phyloP scores from a whole-genome alignment of 129 eudicot genomes.

The Arctium lappa region DNA sequence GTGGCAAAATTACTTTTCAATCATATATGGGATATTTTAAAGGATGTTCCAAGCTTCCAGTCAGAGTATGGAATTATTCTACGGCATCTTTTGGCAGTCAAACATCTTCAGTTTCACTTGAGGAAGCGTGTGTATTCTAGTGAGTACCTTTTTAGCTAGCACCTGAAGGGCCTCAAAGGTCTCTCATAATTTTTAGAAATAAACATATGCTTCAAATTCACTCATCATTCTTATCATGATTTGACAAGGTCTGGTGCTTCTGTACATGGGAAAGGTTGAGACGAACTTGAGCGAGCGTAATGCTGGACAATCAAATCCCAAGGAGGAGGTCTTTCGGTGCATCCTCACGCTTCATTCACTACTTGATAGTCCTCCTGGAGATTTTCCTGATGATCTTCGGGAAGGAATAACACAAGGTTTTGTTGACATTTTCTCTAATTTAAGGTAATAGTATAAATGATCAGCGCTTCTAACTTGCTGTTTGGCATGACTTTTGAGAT shows the following conservation, averaged over 20 bases:
- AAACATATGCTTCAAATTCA: background rate
- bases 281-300: constrained; percentile 43
- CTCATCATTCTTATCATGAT: constrained; percentile 14
- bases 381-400: constrained; percentile 63
- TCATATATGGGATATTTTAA: constrained; percentile 76
- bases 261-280: constrained; percentile 79
- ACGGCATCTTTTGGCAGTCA: constrained; percentile 67
- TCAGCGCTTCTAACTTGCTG: background rate
- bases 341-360: constrained; percentile 78
- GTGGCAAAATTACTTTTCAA: constrained; percentile 77
- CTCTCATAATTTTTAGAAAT: background rate
- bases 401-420: constrained; percentile 69
- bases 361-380: constrained; percentile 96
- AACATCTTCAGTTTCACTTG: constrained; percentile 65
- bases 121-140: constrained; percentile 72
- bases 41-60: constrained; percentile 88
- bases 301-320: constrained; percentile 52
- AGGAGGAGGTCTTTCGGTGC: constrained; percentile 76
- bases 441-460: constrained; percentile 44
- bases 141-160: constrained; percentile 38
- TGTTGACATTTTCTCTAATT: constrained; percentile 49
- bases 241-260: constrained; percentile 64
- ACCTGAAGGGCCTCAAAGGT: background rate
- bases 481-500: constrained; percentile 10
- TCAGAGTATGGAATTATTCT: constrained; percentile 83